These are phyloP conservation scores for Triticum dicoccoides DNA, from an alignment of 176 grass and related monocot species.

Conservation along the genomic window DNA sequence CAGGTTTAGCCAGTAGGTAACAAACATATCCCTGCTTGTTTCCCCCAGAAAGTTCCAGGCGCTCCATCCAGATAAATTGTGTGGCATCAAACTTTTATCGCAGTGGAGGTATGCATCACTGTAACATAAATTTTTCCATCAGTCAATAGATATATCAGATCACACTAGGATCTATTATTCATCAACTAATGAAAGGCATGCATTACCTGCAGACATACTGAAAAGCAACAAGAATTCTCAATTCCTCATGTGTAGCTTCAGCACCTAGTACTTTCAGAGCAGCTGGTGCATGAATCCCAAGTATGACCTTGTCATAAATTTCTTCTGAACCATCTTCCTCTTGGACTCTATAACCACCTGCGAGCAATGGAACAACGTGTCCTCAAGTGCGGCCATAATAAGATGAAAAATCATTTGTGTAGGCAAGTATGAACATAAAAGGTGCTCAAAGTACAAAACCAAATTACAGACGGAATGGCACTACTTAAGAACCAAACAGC, in stretches of 20 bases:
- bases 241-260: conserved; percentile 64
- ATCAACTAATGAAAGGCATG: too few relatives aligned
- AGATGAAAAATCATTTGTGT: too few relatives aligned
- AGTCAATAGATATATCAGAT: neutral
- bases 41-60: conserved; percentile 79
- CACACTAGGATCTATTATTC: too few relatives aligned
- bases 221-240: conserved; percentile 68
- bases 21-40: conserved; percentile 39
- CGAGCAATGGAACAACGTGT: too few relatives aligned
- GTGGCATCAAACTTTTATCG: conserved; percentile 69
- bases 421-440: too few relatives aligned
- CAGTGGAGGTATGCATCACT: conserved; percentile 81
- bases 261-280: conserved; percentile 62
- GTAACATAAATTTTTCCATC: neutral
- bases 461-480: too few relatives aligned
- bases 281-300: conserved; percentile 58
- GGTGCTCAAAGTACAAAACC: too few relatives aligned
- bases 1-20: conserved; percentile 88
- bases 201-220: conserved; percentile 65
- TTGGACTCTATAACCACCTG: too few relatives aligned
- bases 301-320: conserved; percentile 56
- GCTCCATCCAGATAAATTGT: conserved; percentile 68
- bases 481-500: too few relatives aligned
- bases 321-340: conserved; percentile 38
- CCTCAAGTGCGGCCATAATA: too few relatives aligned